Evolutionary conservation across 2,329 filamentous ascomycete genomes (phyloP), one percentile per base, ranked within the genome.

Genomic region (Exophiala sp.): DNA sequence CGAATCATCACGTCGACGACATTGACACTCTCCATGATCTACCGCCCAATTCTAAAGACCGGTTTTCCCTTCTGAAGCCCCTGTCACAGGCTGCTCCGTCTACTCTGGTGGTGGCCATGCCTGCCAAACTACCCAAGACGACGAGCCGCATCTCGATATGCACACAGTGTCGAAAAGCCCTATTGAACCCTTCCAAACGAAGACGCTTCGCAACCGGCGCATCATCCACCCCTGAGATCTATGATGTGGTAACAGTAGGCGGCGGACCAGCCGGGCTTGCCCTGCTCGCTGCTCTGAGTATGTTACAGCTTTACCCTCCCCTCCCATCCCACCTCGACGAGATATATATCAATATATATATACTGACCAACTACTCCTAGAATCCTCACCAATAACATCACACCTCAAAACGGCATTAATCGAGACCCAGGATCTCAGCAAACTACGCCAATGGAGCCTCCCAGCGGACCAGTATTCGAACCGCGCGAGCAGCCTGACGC

Each of bases 401-500:
- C 76, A 81, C 55, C 80, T 98, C 21, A 86, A 85, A 62, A 79
- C 96, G 37, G 93, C 91, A 53, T 81, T 98, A 52, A 79, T 98
- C 62, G 93, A 98, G 73, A 84, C 84, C 29, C 90, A 96, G 70
- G 84, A 94, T 64, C 79, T 98, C 27, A 72, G 77, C 59, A 86
- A 84, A 62, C 76, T 79, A 45, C 78, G 78, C 43, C 70, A 78
- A 19, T 88, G 84, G 74, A 79, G 79, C 46, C 80, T 86, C 6
- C 80, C 82, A 2, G 67, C 78, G 5, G 78, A 80, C 45, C 75
- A 80, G 60, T 98, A 84, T 72, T 95, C 91, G 52, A 97, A 98
- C 72, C 83, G 93, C 64, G 95, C 91, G 72, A 95, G 88, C 73
- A 97, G 91, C 43, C 77, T 98, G 49, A 98, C 93, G 0, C 91